phyloP scores from a whole-genome alignment of 257 asterid species.

The Galeopsis tetrahit region DNA sequence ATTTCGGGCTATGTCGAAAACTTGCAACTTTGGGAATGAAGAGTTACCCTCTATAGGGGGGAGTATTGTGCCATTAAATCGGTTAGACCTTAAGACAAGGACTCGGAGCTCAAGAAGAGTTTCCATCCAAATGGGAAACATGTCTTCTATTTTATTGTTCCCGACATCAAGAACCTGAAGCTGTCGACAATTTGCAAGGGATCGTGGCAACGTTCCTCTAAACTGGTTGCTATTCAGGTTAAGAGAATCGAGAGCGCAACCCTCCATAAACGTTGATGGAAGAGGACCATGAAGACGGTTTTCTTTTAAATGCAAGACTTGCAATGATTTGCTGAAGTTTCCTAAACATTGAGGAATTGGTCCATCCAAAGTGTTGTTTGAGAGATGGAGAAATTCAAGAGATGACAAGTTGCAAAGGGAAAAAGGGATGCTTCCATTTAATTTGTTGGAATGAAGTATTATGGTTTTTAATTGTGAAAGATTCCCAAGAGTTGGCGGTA shows the following conservation, averaged over 20 bases:
- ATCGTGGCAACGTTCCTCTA: neutral
- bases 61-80: neutral
- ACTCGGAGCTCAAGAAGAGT: neutral
- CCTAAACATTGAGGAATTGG: neutral
- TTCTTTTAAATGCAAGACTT: constrained; percentile 2
- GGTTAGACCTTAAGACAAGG: neutral
- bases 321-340: constrained; percentile 5
- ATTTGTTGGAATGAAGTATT: constrained; percentile 1
- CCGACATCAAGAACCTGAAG: neutral
- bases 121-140: neutral
- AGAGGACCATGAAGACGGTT: neutral
- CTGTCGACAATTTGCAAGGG: neutral
- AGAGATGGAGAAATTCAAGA: neutral
- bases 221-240: neutral
- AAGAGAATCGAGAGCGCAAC: constrained; percentile 9
- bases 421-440: neutral
- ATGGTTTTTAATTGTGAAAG: neutral
- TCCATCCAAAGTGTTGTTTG: constrained; percentile 5
- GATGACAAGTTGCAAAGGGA: neutral
- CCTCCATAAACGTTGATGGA: neutral
- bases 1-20: neutral
- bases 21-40: constrained; percentile 9
- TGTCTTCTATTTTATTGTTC: neutral
- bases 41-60: neutral
- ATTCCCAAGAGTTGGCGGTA: neutral